Evolutionary conservation across 768 basidiomycete species (phyloP).

Genomic region (Lactifluus rugatus): DNA sequence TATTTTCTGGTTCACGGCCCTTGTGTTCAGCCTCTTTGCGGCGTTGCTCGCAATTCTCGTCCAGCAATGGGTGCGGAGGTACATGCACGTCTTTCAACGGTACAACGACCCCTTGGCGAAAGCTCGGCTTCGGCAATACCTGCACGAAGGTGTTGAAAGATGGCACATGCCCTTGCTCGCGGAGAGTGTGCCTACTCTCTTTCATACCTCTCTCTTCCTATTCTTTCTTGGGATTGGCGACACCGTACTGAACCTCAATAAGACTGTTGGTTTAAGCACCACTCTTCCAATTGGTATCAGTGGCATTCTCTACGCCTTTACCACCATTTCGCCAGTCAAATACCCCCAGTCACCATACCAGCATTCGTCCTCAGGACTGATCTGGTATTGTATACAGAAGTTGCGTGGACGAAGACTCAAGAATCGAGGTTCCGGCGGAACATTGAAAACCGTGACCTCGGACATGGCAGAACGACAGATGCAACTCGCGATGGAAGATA

Average conservation of each 20-base stretch:
- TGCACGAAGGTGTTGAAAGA: conserved; percentile 28
- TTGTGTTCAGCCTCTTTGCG: conserved; percentile 31
- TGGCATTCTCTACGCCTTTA: conserved; percentile 9
- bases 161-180: conserved; percentile 36
- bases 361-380: background rate
- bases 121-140: conserved; percentile 32
- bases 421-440: background rate
- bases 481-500: background rate
- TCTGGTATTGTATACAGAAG: conserved; percentile 1
- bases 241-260: conserved; percentile 30
- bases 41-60: conserved; percentile 37
- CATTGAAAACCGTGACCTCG: background rate
- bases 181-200: conserved; percentile 35
- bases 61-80: conserved; percentile 40
- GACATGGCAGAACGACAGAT: background rate
- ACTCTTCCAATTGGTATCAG: background rate
- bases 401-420: background rate
- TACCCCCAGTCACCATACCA: conserved; percentile 9
- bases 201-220: conserved; percentile 40
- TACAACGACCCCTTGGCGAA: conserved; percentile 25
- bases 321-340: background rate
- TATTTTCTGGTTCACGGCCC: conserved; percentile 31
- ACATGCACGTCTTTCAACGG: conserved; percentile 24
- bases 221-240: conserved; percentile 41
- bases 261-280: background rate